These are phyloP conservation scores for Rhexocercosporidium sp. DNA, from an alignment of 2,329 filamentous ascomycete species.

Conservation along the genomic window DNA sequence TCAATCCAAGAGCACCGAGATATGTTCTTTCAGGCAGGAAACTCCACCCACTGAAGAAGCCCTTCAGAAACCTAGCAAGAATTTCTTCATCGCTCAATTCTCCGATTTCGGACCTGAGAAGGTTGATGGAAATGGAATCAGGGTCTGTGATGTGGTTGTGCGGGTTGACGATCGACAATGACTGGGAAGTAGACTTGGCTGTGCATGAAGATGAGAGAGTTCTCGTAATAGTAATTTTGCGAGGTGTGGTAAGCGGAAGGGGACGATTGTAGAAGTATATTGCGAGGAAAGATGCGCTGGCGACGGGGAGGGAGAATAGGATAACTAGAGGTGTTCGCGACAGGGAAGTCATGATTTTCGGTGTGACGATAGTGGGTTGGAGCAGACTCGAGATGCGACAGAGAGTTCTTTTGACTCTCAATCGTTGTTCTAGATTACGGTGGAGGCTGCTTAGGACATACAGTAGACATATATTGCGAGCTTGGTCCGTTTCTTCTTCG, in stretches of 20 bases:
- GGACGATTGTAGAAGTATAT: conserved; percentile 16
- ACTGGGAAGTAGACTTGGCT: neutral
- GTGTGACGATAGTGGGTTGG: neutral
- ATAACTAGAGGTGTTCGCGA: neutral
- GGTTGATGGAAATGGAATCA: conserved; percentile 17
- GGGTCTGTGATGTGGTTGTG: neutral
- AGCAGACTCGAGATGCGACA: neutral
- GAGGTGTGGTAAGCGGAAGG: neutral
- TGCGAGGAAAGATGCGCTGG: conserved; percentile 6
- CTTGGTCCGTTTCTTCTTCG: neutral
- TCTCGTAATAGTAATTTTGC: neutral
- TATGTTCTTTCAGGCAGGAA: conserved; percentile 25
- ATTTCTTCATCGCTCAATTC: conserved; percentile 26
- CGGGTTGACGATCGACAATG: conserved; percentile 18
- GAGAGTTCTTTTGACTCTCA: neutral
- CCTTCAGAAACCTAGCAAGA: conserved; percentile 26
- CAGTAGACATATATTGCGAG: neutral
- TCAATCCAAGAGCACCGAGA: neutral
- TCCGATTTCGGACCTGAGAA: conserved; percentile 12
- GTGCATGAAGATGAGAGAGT: conserved; percentile 3
- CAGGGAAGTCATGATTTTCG: neutral
- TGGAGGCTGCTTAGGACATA: too few species aligned
- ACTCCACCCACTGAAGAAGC: conserved; percentile 30
- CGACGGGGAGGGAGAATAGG: neutral
- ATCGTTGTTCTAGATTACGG: too few species aligned